A percentile compares a stretch with the other conserved stretches of the same genome.
Conservation (phyloP, 139 green algal genomes). For the Pycnococcus provasolii region DNA sequence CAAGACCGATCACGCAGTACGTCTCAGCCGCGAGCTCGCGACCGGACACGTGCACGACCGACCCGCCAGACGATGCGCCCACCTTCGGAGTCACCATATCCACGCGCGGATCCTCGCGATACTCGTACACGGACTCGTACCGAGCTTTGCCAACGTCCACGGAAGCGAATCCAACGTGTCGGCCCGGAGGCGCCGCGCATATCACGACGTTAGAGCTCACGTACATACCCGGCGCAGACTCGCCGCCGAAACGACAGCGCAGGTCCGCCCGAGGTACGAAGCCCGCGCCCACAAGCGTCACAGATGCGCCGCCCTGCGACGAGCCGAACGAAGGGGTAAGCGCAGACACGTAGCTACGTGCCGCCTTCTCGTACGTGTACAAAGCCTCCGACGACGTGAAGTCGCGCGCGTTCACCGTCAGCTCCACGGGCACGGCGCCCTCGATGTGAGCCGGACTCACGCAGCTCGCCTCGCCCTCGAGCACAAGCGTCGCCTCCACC, state of each 20-base stretch:
- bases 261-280: not conserved
- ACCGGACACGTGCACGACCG: not conserved
- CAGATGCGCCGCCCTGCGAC: not conserved
- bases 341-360: too few relatives aligned
- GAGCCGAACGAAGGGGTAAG: not conserved
- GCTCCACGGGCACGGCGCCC: slow-evolving; percentile 5
- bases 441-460: not conserved
- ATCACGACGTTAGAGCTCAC: not conserved
- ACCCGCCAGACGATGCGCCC: not conserved
- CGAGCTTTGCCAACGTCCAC: not conserved
- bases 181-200: not conserved
- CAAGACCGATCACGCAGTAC: not conserved
- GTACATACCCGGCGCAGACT: not conserved
- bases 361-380: too few relatives aligned
- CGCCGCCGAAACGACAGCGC: not conserved
- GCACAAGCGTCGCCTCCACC: not conserved
- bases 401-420: not conserved
- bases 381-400: not conserved
- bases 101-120: not conserved
- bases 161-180: not conserved
- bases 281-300: not conserved
- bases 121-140: not conserved
- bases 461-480: not conserved
- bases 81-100: not conserved
- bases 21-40: not conserved